Base-by-base conservation (phyloP, 805 yeast species). In the Ogataea trehaloabstinens region DNA sequence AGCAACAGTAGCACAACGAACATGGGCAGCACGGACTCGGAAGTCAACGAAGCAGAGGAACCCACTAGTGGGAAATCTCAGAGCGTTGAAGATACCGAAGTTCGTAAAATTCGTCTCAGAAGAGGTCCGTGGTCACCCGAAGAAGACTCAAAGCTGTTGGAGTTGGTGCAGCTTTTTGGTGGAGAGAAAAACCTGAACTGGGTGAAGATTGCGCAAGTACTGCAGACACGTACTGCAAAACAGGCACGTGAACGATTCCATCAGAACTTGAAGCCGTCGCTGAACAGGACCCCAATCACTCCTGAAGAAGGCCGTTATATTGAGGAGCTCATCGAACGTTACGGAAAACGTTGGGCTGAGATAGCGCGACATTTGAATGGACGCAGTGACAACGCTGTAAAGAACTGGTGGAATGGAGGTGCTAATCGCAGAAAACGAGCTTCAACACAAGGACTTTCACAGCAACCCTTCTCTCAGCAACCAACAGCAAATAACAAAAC, bases 381-480 rank as follows among this genome's bases (percentile, higher is more conserved):
- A 2, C 69, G 96, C 37, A 74, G 84, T n/a, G 96, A 88, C 61
- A 88, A 87, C 60, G 89, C 95, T 16, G 86, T 87, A 52, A 87
- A 87, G 58, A 89, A 89, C 64, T 89, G 96, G 96, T 88, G 96
- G 96, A 87, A 87, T 56, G 95, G 96, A 4, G 95, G 95, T 6
- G 91, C 95, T 11, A 87, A 85, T 58, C 71, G 95, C 44, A 68
- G 95, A 44, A 74, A 93, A 53, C 67, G 88, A 47, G 71, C 72
- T 20, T 59, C 69, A 2, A 58, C 62, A 4, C 55, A 51, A 32
- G 56, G 55, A 3, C 44, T 52, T 12, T 39, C 34, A 16, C 24
- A 35, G 24, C 30, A 27, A 16, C 30, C 30, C 15, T 7, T 7
- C 8, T 7, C n/a, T 7, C 17, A 11, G 17, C 8, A 8, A 11